Base-by-base conservation (phyloP, 2,329 filamentous ascomycete genomes). In the Ilyonectria robusta region DNA sequence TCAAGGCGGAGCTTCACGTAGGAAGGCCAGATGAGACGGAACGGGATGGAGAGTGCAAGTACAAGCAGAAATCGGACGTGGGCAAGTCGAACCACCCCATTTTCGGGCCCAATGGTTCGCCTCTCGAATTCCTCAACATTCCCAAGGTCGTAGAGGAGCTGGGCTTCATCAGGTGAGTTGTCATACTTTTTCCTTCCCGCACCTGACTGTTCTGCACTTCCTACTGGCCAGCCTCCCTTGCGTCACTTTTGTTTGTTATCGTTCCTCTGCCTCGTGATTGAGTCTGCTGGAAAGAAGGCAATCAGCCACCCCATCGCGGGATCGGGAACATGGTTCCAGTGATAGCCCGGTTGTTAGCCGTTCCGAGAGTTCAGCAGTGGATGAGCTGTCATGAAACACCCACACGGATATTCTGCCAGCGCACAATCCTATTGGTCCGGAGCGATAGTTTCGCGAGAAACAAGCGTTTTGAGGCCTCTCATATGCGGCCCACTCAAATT, bases 1-100 rank as follows among this genome's bases (percentile, higher is more conserved):
- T 97, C 74, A 94, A 92, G 77, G 92, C 91, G 69, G 92, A 96
- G 78, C 81, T 98, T 62, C 94, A 97, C 78, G 89, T 95, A 17
- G 94, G 96, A 76, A 92, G 85, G 67, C 77, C 78, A 8, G 80
- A 80, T 66, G 85, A 74, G 29, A 59, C 67, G 17, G 77, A 76
- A 23, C 79, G 75, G 31, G 77, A 78, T 19, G 72, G 62, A n/a
- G 88, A 89, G 71, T 86, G 84, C 55, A 86, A 86, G 48, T 90
- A 87, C 82, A 92, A 92, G 76, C 84, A 85, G 67, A 85, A 85
- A 75, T 92, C 88, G 8, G 82, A 83, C n/a, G 82, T 83, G 23
- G 82, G 82, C 44, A 86, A 84, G 75, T 88, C 90, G 0, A 84
- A 87, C 50, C 86, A 92, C 72, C 92, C 92, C 0, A 87, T 91